Percentiles rank a stretch among this genome's conserved stretches.
Conservation (phyloP, 805 yeast genomes). For the Tetrapisispora nanseiensis region DNA sequence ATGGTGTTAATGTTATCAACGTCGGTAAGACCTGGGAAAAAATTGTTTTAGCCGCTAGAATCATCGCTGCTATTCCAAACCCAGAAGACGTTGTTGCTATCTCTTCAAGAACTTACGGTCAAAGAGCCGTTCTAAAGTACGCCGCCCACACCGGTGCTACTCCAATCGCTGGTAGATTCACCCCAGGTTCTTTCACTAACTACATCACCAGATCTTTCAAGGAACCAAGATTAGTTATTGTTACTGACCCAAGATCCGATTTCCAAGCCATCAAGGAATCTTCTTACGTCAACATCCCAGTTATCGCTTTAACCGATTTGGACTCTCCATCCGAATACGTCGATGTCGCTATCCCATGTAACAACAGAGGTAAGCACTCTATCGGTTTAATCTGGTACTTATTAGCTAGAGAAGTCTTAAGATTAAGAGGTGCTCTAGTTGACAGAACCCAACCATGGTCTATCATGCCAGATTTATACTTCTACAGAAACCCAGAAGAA, state of each 20-base stretch:
- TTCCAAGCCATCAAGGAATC: constrained; percentile 99
- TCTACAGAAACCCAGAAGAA: constrained; percentile 99
- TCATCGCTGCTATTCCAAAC: constrained; percentile 98
- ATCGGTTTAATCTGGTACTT: constrained; percentile 99
- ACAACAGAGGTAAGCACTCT: constrained; percentile 99
- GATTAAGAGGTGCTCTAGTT: constrained; percentile 95
- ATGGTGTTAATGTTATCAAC: constrained; percentile 98
- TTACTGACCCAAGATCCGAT: constrained; percentile 99
- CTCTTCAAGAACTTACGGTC: constrained; percentile 98
- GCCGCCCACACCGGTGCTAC: constrained; percentile 99
- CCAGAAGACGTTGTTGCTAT: constrained; percentile 97
- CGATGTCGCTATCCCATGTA: constrained; percentile 99
- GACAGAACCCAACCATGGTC: constrained; percentile 96
- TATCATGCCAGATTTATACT: constrained; percentile 99
- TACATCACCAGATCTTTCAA: constrained; percentile 99
- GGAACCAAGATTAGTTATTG: constrained; percentile 99
- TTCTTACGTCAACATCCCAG: constrained; percentile 99
- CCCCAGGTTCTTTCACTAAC: constrained; percentile 99
- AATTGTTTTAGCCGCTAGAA: constrained; percentile 92
- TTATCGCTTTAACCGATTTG: constrained; percentile 95
- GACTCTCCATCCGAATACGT: constrained; percentile 99
- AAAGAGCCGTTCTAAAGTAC: constrained; percentile 98
- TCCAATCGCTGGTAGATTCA: constrained; percentile 99
- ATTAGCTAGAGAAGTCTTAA: constrained; percentile 96
- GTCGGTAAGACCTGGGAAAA: constrained; percentile 99